Percentiles rank a stretch among this genome's conserved stretches.
phyloP scores from a whole-genome alignment of 768 basidiomycete species.

The Pisolithus marmoratus region DNA sequence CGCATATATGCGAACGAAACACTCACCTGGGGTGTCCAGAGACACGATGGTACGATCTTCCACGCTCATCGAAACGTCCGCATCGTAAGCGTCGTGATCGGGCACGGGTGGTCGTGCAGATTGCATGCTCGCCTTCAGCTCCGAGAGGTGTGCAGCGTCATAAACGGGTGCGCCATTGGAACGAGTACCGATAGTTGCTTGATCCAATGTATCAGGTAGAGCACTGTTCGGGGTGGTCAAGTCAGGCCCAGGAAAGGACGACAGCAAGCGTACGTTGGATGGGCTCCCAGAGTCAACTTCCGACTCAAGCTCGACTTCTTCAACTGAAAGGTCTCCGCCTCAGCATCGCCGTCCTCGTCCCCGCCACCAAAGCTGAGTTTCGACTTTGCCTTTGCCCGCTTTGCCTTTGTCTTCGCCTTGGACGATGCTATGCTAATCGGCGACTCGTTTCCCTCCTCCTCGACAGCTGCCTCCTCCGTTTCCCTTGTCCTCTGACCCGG shows the following conservation, averaged over 20 bases:
- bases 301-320: conserved; percentile 77
- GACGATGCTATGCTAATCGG: conserved; percentile 51
- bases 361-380: conserved; percentile 73
- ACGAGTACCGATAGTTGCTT: conserved; percentile 43
- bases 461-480: conserved; percentile 7
- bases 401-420: conserved; percentile 68
- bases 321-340: conserved; percentile 64
- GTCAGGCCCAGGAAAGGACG: not conserved
- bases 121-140: conserved; percentile 75
- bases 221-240: conserved; percentile 13
- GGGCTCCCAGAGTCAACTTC: conserved; percentile 53
- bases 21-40: too few species aligned
- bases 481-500: conserved; percentile 37
- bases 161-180: conserved; percentile 56
- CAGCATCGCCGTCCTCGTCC: conserved; percentile 58
- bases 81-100: conserved; percentile 39
- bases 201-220: conserved; percentile 45
- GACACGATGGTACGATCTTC: conserved; percentile 35
- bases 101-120: conserved; percentile 40
- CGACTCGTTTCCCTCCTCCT: conserved; percentile 37
- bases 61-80: conserved; percentile 41
- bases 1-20: not conserved
- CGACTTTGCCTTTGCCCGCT: conserved; percentile 60
- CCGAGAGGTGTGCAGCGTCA: conserved; percentile 64
- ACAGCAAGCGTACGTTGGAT: conserved; percentile 39